Evolutionary conservation across 2,329 filamentous ascomycete species (phyloP).

Genomic region (Colletotrichum destructivum): DNA sequence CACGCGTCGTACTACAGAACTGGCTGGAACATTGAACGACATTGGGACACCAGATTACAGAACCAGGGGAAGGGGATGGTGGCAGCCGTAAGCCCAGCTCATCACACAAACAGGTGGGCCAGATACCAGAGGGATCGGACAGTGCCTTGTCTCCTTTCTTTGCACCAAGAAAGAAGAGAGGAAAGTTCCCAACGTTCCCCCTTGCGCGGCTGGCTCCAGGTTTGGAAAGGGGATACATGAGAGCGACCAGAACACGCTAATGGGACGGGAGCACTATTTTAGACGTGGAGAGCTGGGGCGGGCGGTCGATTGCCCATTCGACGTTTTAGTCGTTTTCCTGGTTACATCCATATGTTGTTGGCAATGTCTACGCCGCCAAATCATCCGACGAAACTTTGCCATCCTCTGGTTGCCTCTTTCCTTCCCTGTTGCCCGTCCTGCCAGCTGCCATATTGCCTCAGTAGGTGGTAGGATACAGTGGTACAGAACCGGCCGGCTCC

Average conservation of each 20-base stretch:
- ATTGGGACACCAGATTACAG: not conserved
- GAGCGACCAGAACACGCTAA: conserved; percentile 1
- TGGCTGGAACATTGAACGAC: not conserved
- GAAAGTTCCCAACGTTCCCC: not conserved
- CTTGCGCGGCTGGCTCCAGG: not conserved
- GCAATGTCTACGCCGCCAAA: not conserved
- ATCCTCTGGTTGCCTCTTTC: too few species aligned
- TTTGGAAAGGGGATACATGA: not conserved
- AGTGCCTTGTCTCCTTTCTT: conserved; percentile 5
- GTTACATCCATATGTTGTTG: not conserved
- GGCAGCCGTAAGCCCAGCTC: not conserved
- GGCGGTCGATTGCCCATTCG: too few species aligned
- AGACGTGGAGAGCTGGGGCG: conserved; percentile 7
- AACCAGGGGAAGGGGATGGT: not conserved
- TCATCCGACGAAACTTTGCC: not conserved
- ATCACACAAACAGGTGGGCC: too few species aligned
- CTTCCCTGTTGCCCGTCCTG: not conserved
- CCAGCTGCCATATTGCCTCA: conserved; percentile 4
- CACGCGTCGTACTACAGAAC: conserved; percentile 3
- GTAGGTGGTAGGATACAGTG: too few species aligned
- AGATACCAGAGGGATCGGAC: too few species aligned
- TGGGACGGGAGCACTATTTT: conserved; percentile 21
- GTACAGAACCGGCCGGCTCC: not conserved
- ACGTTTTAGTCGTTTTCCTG: not conserved
- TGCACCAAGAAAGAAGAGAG: not conserved